A percentile compares a stretch with the other conserved stretches of the same genome.
Evolutionary conservation across 352 stramenopile genomes (phyloP).

Genomic region (Globisporangium heterothallicum): DNA sequence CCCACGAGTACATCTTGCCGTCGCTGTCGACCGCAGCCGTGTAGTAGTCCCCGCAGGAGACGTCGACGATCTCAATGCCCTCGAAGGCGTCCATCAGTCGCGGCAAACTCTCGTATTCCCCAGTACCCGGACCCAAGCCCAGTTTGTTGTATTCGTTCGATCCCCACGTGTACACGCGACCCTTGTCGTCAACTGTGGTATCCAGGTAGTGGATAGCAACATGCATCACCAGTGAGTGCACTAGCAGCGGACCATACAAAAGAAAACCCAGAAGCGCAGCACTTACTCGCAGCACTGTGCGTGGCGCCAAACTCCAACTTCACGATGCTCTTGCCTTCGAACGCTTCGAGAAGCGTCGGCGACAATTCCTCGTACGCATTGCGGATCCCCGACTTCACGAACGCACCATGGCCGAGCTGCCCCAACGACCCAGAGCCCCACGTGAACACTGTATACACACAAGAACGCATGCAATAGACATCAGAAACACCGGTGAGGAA

Average conservation of each 20-base stretch:
- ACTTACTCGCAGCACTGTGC: constrained; percentile 77
- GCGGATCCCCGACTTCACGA: constrained; percentile 83
- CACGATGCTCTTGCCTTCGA: constrained; percentile 57
- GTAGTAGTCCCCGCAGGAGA: constrained; percentile 84
- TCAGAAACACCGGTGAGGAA: constrained; percentile 3
- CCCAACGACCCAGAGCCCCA: constrained; percentile 85
- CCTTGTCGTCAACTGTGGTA: constrained; percentile 54
- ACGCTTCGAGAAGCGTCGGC: constrained; percentile 62
- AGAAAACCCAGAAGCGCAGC: too few relatives aligned
- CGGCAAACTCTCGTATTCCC: constrained; percentile 49
- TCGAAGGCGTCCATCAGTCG: constrained; percentile 61
- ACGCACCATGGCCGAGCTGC: constrained; percentile 71
- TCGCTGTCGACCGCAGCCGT: constrained; percentile 81
- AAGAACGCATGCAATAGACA: not conserved
- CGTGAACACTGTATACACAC: constrained; percentile 44
- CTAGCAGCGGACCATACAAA: constrained; percentile 1
- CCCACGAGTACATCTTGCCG: constrained; percentile 90
- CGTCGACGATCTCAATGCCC: constrained; percentile 72
- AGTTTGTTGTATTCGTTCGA: constrained; percentile 90
- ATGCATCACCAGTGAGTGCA: constrained; percentile 2
- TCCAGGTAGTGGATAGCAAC: constrained; percentile 3
- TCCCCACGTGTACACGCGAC: constrained; percentile 77
- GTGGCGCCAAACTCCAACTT: constrained; percentile 71
- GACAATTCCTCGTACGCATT: constrained; percentile 81
- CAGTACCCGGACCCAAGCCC: constrained; percentile 36